Evolutionary conservation across 2,329 filamentous ascomycete genomes (phyloP).

Genomic region (Ophiostoma novo-ulmi): DNA sequence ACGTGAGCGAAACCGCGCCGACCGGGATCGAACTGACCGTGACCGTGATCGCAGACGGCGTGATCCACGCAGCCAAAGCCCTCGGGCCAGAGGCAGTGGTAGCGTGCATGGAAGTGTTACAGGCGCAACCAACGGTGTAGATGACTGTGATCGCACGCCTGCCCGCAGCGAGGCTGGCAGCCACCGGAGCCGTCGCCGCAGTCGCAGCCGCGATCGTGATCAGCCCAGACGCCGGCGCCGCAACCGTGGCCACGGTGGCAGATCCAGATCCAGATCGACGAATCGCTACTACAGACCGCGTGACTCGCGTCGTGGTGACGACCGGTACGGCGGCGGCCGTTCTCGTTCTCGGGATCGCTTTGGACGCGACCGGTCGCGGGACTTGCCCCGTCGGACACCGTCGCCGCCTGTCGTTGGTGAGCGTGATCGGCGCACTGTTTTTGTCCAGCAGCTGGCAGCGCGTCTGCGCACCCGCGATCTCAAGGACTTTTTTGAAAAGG

Average conservation of each 20-base stretch:
- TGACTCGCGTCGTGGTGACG: constrained; percentile 38
- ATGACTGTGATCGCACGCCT: constrained; percentile 48
- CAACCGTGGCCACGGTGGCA: constrained; percentile 31
- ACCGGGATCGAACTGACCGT: constrained; percentile 32
- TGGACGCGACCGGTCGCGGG: constrained; percentile 36
- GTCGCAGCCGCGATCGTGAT: constrained; percentile 41
- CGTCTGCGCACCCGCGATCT: constrained; percentile 88
- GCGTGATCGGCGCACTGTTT: constrained; percentile 91
- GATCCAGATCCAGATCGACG: constrained; percentile 71
- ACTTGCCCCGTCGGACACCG: constrained; percentile 32
- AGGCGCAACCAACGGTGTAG: neutral
- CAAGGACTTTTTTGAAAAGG: constrained; percentile 91
- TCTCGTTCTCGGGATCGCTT: constrained; percentile 21
- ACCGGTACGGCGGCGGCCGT: constrained; percentile 15
- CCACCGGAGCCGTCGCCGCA: constrained; percentile 74
- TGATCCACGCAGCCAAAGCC: constrained; percentile 38
- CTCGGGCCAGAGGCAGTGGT: constrained; percentile 50
- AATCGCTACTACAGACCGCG: constrained; percentile 54
- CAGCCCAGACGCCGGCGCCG: constrained; percentile 21
- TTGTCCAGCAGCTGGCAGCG: constrained; percentile 95
- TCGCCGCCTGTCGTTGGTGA: constrained; percentile 72
- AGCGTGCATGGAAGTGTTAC: constrained; percentile 2
- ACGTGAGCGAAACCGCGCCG: constrained; percentile 30
- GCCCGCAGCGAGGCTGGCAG: constrained; percentile 72
- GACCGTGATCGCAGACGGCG: constrained; percentile 38